These are phyloP conservation scores for Citrullus colocynthis DNA, from an alignment of 306 rosid genomes.

Conservation along the genomic window DNA sequence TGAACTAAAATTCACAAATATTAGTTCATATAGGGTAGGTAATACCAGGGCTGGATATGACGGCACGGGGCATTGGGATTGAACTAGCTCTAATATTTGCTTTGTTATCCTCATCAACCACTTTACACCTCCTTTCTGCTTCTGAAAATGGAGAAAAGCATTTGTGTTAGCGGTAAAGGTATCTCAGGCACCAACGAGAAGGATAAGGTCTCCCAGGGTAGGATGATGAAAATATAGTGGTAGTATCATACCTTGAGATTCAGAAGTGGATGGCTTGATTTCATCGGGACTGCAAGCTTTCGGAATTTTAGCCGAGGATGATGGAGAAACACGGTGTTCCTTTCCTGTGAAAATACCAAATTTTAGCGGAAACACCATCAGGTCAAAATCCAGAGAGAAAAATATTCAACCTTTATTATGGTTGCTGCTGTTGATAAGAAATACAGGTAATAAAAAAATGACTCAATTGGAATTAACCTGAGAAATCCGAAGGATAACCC, in stretches of 20 bases:
- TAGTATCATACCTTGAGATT: constrained; percentile 25
- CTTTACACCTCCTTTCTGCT: constrained; percentile 23
- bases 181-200: background rate
- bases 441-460: background rate
- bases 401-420: background rate
- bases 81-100: constrained; percentile 40
- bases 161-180: constrained; percentile 14
- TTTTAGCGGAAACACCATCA: background rate
- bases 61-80: constrained; percentile 75
- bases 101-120: constrained; percentile 26
- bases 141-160: constrained; percentile 12
- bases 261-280: constrained; percentile 25
- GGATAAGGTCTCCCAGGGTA: background rate
- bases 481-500: background rate
- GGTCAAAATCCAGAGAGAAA: background rate
- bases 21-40: background rate
- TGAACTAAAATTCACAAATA: background rate
- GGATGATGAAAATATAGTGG: background rate
- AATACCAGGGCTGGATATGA: constrained; percentile 83
- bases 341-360: background rate
- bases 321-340: constrained; percentile 17
- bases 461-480: background rate
- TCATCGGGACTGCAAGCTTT: constrained; percentile 27
- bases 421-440: background rate
- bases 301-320: constrained; percentile 33